Conservation (phyloP, 352 stramenopile genomes). For the Pythium folliculosum region DNA sequence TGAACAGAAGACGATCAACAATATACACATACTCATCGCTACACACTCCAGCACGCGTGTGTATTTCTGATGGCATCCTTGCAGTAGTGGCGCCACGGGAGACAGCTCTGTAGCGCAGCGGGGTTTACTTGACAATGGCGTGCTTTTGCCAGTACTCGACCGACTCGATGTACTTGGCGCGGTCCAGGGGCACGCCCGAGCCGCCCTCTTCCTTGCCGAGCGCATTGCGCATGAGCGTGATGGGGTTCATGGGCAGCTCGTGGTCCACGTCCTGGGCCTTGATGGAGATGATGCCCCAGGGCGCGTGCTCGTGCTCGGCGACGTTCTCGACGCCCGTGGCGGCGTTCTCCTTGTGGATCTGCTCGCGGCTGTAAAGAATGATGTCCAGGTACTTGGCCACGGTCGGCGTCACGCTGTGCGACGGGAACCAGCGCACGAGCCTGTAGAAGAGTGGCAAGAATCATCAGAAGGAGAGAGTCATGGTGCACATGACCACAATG, state of each 20-base stretch:
- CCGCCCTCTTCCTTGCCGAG: slow-evolving; percentile 95
- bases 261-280: slow-evolving; percentile 96
- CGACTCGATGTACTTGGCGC: slow-evolving; percentile 77
- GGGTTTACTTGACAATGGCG: slow-evolving; percentile 75
- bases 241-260: slow-evolving; percentile 98
- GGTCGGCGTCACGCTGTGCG: slow-evolving; percentile 82
- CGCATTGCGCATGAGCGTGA: slow-evolving; percentile 98
- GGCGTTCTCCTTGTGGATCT: slow-evolving; percentile 96
- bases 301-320: slow-evolving; percentile 58
- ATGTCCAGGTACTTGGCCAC: slow-evolving; percentile 96
- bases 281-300: slow-evolving; percentile 96
- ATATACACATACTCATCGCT: slow-evolving; percentile 1
- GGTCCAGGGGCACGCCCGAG: slow-evolving; percentile 81
- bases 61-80: background rate
- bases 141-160: slow-evolving; percentile 89
- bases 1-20: background rate
- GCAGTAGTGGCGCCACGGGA: background rate
- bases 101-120: background rate
- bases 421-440: slow-evolving; percentile 90
- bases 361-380: slow-evolving; percentile 98
- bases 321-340: slow-evolving; percentile 57
- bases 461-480: no score
- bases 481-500: no score
- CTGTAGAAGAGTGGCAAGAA: slow-evolving; percentile 23
- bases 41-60: background rate